Percentiles rank a stretch among this genome's conserved stretches.
Conservation (phyloP, 2,329 filamentous ascomycete species). For the Sporothrix variecibatus region DNA sequence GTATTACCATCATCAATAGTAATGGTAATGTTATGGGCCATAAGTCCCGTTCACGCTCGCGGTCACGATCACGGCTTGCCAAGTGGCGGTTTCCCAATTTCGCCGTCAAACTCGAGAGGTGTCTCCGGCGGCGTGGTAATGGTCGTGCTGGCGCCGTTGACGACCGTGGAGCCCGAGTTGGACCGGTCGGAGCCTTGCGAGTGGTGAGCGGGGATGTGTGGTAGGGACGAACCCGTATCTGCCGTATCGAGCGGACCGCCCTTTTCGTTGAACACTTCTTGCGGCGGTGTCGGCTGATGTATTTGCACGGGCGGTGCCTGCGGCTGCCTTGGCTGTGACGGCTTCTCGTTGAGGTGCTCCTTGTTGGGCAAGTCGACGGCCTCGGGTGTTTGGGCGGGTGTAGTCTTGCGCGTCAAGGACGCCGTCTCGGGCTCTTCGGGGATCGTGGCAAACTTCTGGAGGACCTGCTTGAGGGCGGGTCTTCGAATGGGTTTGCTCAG, state of each 20-base stretch:
- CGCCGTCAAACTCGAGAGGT: not conserved
- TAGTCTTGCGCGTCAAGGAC: slow-evolving; percentile 40
- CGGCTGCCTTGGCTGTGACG: too few species aligned
- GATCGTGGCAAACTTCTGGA: slow-evolving; percentile 82
- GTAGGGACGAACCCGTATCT: not conserved
- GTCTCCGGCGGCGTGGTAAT: slow-evolving; percentile 19
- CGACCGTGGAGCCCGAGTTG: not conserved
- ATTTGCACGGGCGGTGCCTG: not conserved
- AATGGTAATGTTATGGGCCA: too few species aligned
- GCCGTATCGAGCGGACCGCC: too few species aligned
- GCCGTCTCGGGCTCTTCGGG: slow-evolving; percentile 64
- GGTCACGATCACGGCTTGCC: not conserved
- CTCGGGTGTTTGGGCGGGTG: slow-evolving; percentile 32
- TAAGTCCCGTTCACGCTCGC: too few species aligned
- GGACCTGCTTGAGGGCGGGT: slow-evolving; percentile 81
- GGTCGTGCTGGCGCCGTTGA: slow-evolving; percentile 17
- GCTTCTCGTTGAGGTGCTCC: not conserved
- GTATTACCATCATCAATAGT: not conserved
- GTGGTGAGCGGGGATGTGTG: not conserved
- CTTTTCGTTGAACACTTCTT: not conserved
- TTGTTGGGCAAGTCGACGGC: not conserved
- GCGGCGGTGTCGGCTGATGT: not conserved
- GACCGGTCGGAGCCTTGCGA: not conserved
- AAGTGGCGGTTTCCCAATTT: not conserved
- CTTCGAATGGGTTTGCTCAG: slow-evolving; percentile 74